These are phyloP conservation scores for Stachybotrys elegans DNA, from an alignment of 2,329 filamentous ascomycete species.

Conservation along the genomic window DNA sequence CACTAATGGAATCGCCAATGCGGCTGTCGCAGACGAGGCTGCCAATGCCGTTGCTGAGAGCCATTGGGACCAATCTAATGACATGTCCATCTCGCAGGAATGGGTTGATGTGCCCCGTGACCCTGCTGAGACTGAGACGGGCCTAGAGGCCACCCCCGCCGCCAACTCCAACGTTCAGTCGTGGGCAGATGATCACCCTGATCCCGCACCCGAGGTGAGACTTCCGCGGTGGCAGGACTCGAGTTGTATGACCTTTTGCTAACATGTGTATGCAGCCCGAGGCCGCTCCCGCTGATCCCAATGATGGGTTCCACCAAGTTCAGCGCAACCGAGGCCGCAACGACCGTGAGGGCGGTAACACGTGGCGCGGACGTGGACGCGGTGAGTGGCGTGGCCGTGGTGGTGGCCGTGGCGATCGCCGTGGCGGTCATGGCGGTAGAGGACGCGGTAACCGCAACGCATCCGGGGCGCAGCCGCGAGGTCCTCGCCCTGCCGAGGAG, in stretches of 20 bases:
- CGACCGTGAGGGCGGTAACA: slow-evolving; percentile 43
- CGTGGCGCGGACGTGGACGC: slow-evolving; percentile 37
- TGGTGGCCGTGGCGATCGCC: slow-evolving; percentile 42
- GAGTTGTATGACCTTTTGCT: slow-evolving; percentile 2
- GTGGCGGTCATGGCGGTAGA: slow-evolving; percentile 34
- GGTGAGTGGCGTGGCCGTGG: slow-evolving; percentile 48
- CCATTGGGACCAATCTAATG: slow-evolving; percentile 56
- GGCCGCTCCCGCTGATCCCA: slow-evolving; percentile 34
- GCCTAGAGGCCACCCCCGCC: slow-evolving; percentile 56
- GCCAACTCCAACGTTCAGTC: slow-evolving; percentile 54
- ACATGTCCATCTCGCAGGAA: slow-evolving; percentile 51
- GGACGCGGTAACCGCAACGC: slow-evolving; percentile 32
- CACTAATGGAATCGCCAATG: slow-evolving; percentile 41
- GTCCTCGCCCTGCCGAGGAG: slow-evolving; percentile 34
- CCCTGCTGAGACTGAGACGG: slow-evolving; percentile 67
- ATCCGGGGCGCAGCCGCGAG: slow-evolving; percentile 26
- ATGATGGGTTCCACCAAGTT: slow-evolving; percentile 71
- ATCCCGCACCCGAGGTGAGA: slow-evolving; percentile 40
- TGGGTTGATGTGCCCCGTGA: slow-evolving; percentile 69
- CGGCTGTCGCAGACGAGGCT: slow-evolving; percentile 45
- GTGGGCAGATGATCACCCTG: slow-evolving; percentile 78
- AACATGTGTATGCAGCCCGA: slow-evolving; percentile 20
- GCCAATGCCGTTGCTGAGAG: slow-evolving; percentile 59
- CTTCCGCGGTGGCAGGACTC: not conserved
- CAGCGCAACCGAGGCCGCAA: slow-evolving; percentile 54